Evolutionary conservation across 495 filamentous ascomycete species (phyloP).

Genomic region (Hypoxylon crocopeplum): DNA sequence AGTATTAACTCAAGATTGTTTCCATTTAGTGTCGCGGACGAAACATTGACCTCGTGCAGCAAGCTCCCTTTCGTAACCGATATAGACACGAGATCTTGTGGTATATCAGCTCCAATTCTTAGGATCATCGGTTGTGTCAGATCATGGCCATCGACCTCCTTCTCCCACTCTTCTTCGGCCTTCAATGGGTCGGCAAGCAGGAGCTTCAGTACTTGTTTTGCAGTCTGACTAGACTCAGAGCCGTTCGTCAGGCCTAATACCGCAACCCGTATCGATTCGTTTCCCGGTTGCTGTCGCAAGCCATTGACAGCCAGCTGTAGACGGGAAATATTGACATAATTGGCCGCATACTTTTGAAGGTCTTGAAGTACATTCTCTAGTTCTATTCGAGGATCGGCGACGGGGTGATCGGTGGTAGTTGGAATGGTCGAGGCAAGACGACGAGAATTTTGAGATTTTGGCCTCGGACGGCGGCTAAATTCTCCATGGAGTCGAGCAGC

Average conservation of each 20-base stretch:
- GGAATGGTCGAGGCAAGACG: conserved; percentile 21
- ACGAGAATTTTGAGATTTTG: conserved; percentile 25
- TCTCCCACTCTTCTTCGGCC: conserved; percentile 72
- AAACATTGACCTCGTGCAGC: conserved; percentile 61
- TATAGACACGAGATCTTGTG: conserved; percentile 25
- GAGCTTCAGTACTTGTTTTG: conserved; percentile 68
- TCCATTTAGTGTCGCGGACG: conserved; percentile 70
- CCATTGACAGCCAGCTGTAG: conserved; percentile 81
- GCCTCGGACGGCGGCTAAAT: conserved; percentile 19
- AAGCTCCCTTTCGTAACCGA: conserved; percentile 40
- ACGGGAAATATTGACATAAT: conserved; percentile 75
- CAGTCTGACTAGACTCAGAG: conserved; percentile 44
- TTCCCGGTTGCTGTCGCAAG: conserved; percentile 66
- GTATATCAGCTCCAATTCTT: conserved; percentile 43
- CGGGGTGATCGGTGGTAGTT: not conserved
- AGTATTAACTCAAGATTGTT: conserved; percentile 81
- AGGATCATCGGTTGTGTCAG: conserved; percentile 52
- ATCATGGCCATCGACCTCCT: conserved; percentile 60
- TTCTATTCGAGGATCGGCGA: conserved; percentile 46
- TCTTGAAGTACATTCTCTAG: conserved; percentile 68
- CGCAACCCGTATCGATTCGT: conserved; percentile 75
- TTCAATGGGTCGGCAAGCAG: conserved; percentile 81
- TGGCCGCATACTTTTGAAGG: conserved; percentile 66
- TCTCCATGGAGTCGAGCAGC: conserved; percentile 20
- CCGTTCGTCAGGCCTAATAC: conserved; percentile 53